Conservation (phyloP, 495 filamentous ascomycete species). For the Paragyromitra xinjiangensis region DNA sequence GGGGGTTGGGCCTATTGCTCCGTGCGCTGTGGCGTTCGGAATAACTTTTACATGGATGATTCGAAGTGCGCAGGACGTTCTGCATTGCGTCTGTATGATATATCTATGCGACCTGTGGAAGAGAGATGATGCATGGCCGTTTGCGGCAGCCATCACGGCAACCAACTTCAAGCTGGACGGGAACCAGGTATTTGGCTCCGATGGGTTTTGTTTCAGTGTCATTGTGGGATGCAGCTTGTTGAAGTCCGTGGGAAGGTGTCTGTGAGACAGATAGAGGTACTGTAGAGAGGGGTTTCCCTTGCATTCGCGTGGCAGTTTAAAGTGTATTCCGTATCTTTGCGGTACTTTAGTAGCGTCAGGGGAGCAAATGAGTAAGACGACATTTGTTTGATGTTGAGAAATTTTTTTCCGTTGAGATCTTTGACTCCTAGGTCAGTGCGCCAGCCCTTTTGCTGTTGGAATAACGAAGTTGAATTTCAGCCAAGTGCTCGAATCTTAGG, state of each 20-base stretch:
- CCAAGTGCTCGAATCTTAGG: conserved; percentile 21
- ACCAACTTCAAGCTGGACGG: conserved; percentile 16
- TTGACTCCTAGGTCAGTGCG: conserved; percentile 22
- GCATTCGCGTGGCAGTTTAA: conserved; percentile 27
- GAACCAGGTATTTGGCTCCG: conserved; percentile 24
- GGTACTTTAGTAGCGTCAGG: conserved; percentile 6
- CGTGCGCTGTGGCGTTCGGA: conserved; percentile 20
- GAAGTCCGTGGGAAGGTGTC: background rate
- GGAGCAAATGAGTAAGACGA: conserved; percentile 21
- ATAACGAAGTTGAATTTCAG: conserved; percentile 22
- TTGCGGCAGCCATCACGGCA: conserved; percentile 12
- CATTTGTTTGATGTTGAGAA: conserved; percentile 20
- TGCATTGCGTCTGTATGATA: conserved; percentile 24
- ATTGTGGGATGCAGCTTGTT: background rate
- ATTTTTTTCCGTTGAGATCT: conserved; percentile 14
- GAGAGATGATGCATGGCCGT: conserved; percentile 26
- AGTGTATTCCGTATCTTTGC: conserved; percentile 20
- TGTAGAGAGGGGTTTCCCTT: conserved; percentile 3
- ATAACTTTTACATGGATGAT: conserved; percentile 22
- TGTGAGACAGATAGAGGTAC: background rate
- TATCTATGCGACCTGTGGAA: conserved; percentile 17
- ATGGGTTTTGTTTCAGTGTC: conserved; percentile 27
- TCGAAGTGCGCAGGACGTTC: conserved; percentile 12
- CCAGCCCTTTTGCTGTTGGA: conserved; percentile 8
- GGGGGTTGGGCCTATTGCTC: conserved; percentile 2